A percentile compares a stretch with the other conserved stretches of the same genome.
phyloP scores from a whole-genome alignment of 2,329 filamentous ascomycete species.

The Aspergillus ibericus region DNA sequence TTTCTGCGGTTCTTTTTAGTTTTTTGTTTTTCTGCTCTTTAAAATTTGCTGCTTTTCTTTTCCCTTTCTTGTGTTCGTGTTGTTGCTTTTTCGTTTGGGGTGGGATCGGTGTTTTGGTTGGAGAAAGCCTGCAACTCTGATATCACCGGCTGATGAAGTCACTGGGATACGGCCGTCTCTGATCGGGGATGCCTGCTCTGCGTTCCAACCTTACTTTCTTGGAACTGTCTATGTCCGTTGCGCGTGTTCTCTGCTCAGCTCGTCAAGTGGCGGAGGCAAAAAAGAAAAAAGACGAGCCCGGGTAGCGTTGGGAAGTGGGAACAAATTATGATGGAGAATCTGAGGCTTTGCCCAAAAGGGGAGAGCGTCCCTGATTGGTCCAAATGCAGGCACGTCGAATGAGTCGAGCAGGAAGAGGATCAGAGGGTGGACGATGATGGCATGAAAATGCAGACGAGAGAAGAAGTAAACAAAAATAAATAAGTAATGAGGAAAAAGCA shows the following conservation, averaged over 20 bases:
- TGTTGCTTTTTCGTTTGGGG: slow-evolving; percentile 4
- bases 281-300: not conserved
- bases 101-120: not conserved
- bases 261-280: slow-evolving; percentile 16
- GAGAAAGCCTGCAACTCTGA: not conserved
- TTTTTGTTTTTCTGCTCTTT: not conserved
- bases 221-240: not conserved
- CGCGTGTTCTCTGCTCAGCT: not conserved
- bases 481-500: not conserved
- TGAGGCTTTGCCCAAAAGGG: slow-evolving; percentile 18
- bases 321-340: slow-evolving; percentile 12
- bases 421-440: not conserved
- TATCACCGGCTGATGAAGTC: not conserved
- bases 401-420: not conserved
- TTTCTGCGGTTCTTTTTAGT: not conserved
- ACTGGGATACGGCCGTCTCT: not conserved
- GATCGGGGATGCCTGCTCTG: not conserved
- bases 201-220: slow-evolving; percentile 2
- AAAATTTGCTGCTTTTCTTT: not conserved
- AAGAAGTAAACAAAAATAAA: not conserved
- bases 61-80: not conserved
- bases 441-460: not conserved
- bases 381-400: slow-evolving; percentile 3
- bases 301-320: slow-evolving; percentile 14
- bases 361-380: slow-evolving; percentile 11